Conservation (phyloP, 768 basidiomycete species). For the Amanita pseudoporphyria region DNA sequence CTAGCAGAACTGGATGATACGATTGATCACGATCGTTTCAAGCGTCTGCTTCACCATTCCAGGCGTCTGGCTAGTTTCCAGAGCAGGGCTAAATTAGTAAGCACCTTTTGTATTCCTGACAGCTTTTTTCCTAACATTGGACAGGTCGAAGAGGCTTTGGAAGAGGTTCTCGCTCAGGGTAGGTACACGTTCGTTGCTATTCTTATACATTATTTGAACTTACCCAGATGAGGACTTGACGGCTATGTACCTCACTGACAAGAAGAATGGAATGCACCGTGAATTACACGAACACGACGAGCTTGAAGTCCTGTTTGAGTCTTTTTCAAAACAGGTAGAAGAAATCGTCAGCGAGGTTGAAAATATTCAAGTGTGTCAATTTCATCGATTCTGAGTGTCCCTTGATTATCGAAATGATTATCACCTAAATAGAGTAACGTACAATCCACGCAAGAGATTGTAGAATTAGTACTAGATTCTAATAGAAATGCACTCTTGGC, state of each 20-base stretch:
- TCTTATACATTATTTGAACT: background rate
- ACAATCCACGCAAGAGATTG: slow-evolving; percentile 96
- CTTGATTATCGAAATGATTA: slow-evolving; percentile 4
- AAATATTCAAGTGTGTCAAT: slow-evolving; percentile 57
- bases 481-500: slow-evolving; percentile 90
- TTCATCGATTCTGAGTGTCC: background rate
- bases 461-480: slow-evolving; percentile 91
- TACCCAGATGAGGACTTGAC: slow-evolving; percentile 83
- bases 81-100: slow-evolving; percentile 78
- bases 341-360: slow-evolving; percentile 93
- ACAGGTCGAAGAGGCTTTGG: slow-evolving; percentile 82
- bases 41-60: slow-evolving; percentile 85
- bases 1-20: slow-evolving; percentile 91
- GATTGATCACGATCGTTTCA: slow-evolving; percentile 92
- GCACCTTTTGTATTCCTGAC: slow-evolving; percentile 11
- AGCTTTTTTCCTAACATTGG: slow-evolving; percentile 3
- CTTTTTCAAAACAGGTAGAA: slow-evolving; percentile 93
- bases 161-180: slow-evolving; percentile 91
- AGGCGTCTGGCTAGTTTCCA: slow-evolving; percentile 82
- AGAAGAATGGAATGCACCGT: slow-evolving; percentile 54
- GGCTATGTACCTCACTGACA: slow-evolving; percentile 92
- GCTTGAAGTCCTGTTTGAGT: slow-evolving; percentile 86
- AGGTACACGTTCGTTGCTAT: background rate
- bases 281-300: slow-evolving; percentile 81
- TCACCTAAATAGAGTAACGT: slow-evolving; percentile 61